Conservation (phyloP, 768 basidiomycete species). For the Lyophyllum semitale region DNA sequence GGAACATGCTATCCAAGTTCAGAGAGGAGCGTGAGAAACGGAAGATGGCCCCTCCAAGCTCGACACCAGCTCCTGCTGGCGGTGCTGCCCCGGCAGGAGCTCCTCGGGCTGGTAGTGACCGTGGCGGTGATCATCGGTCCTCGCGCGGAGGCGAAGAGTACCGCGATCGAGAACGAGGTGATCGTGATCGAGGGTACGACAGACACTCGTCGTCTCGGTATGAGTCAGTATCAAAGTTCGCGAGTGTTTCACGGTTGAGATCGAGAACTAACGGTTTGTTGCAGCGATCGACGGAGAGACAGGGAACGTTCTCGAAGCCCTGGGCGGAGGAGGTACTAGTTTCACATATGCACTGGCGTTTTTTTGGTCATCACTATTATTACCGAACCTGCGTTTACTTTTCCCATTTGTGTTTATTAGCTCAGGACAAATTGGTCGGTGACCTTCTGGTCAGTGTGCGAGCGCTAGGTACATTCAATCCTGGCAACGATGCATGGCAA, state of each 20-base stretch:
- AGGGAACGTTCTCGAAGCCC: conserved; percentile 77
- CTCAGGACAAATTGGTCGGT: not conserved
- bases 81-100: conserved; percentile 41
- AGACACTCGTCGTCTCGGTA: conserved; percentile 70
- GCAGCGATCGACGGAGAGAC: conserved; percentile 70
- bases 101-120: conserved; percentile 38
- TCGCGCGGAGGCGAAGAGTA: conserved; percentile 62
- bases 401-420: not conserved
- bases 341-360: not conserved
- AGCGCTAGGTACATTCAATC: not conserved
- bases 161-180: conserved; percentile 65
- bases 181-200: conserved; percentile 70
- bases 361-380: not conserved
- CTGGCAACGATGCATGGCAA: conserved; percentile 1
- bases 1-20: conserved; percentile 90
- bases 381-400: not conserved
- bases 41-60: conserved; percentile 53
- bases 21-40: conserved; percentile 89
- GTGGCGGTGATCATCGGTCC: conserved; percentile 53
- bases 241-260: conserved; percentile 23
- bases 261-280: conserved; percentile 27
- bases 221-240: conserved; percentile 53
- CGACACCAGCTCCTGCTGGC: conserved; percentile 37
- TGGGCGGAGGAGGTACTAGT: conserved; percentile 61
- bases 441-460: not conserved